Percentiles rank a stretch among this genome's conserved stretches.
Evolutionary conservation across 2,329 filamentous ascomycete genomes (phyloP).

Genomic region (Pseudonectria buxi): DNA sequence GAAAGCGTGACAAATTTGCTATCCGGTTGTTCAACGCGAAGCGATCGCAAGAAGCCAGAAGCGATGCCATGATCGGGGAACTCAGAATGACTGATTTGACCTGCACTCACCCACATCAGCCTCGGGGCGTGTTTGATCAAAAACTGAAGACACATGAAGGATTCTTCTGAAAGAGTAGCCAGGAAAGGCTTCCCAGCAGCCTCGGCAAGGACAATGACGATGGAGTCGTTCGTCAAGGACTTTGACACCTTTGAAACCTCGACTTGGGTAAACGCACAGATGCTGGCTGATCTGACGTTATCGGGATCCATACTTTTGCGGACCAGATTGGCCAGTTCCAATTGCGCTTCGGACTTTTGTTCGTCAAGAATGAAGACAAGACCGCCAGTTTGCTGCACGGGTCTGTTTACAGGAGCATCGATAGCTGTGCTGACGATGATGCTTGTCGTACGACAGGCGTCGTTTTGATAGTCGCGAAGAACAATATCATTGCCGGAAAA

Average conservation of each 20-base stretch:
- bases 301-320: background rate
- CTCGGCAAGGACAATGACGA: background rate
- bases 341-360: background rate
- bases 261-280: background rate
- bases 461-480: constrained; percentile 1
- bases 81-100: background rate
- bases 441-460: constrained; percentile 1
- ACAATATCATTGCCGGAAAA: constrained; percentile 6
- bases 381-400: background rate
- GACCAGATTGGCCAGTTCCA: background rate
- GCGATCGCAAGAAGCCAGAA: background rate
- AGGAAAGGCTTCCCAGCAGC: background rate
- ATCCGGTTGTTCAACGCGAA: background rate
- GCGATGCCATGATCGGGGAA: background rate
- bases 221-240: background rate
- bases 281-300: background rate
- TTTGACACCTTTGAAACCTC: background rate
- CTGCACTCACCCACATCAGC: background rate
- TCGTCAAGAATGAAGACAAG: background rate
- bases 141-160: background rate
- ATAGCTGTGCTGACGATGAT: constrained; percentile 2
- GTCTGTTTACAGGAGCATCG: too few relatives aligned
- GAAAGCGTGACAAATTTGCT: background rate
- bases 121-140: background rate
- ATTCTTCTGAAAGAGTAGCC: background rate